phyloP scores from a whole-genome alignment of 257 asterid species.

The Primulina tabacum region DNA sequence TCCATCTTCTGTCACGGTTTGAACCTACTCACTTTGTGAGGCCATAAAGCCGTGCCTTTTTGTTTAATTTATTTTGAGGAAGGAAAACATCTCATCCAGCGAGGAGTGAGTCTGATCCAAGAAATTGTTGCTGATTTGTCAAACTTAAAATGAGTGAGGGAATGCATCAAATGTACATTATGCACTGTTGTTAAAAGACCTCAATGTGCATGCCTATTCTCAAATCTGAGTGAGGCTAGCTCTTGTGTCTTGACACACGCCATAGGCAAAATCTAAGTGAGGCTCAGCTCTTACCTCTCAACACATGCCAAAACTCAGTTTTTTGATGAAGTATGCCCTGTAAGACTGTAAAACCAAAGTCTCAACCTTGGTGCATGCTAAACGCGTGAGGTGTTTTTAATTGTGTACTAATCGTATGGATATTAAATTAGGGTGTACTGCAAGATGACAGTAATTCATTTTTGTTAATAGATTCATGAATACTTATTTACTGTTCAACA shows the following conservation, averaged over 20 bases:
- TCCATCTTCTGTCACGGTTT: conserved; percentile 8
- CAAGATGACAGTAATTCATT: too few species aligned
- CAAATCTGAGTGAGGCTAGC: background rate
- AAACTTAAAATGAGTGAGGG: background rate
- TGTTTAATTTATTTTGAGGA: conserved; percentile 4
- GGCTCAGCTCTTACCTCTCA: background rate
- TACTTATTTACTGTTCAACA: too few species aligned
- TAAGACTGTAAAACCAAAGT: background rate
- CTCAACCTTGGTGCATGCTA: background rate
- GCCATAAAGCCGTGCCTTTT: conserved; percentile 11
- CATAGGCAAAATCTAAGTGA: too few species aligned
- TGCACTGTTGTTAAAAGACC: background rate
- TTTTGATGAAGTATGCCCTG: background rate
- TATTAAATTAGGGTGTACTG: background rate
- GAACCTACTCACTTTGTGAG: conserved; percentile 17
- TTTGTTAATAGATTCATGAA: too few species aligned
- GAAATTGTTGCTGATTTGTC: too few species aligned
- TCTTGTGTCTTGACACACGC: background rate
- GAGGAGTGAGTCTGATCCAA: conserved; percentile 3
- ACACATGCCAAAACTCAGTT: background rate
- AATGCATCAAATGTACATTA: background rate
- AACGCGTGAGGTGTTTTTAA: background rate
- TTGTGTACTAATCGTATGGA: background rate
- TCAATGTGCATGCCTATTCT: background rate
- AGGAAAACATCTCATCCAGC: background rate